phyloP scores from a whole-genome alignment of 257 asterid species.

The Plantago elongata region DNA sequence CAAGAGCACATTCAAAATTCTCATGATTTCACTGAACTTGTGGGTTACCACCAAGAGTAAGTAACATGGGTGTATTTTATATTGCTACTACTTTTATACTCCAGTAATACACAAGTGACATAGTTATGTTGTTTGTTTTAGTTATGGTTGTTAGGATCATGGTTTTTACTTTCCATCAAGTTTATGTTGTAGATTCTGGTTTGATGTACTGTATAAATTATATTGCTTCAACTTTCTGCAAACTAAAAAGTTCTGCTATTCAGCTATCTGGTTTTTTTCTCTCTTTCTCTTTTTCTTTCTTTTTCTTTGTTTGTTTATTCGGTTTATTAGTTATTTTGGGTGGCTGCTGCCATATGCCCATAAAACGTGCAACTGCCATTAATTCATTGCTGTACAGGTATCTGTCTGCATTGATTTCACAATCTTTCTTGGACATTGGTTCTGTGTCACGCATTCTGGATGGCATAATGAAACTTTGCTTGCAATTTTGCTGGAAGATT shows the following conservation, averaged over 20 bases:
- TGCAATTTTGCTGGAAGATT: slow-evolving; percentile 93
- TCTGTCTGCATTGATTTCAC: slow-evolving; percentile 83
- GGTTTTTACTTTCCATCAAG: slow-evolving; percentile 2
- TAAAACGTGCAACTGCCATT: slow-evolving; percentile 12
- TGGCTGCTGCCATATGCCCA: not conserved
- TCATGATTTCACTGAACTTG: slow-evolving; percentile 84
- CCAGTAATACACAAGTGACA: not conserved
- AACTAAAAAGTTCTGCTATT: not conserved
- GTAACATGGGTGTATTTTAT: slow-evolving; percentile 22
- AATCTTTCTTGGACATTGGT: slow-evolving; percentile 96
- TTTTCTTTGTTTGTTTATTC: slow-evolving; percentile 12
- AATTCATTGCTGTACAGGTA: slow-evolving; percentile 48
- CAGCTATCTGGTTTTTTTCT: slow-evolving; percentile 10
- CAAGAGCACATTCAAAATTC: slow-evolving; percentile 91
- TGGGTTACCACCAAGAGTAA: slow-evolving; percentile 96
- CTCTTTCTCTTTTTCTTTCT: not conserved
- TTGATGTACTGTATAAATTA: slow-evolving; percentile 7
- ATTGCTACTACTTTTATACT: slow-evolving; percentile 13
- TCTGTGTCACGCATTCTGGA: slow-evolving; percentile 95
- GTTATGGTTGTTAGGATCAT: slow-evolving; percentile 8
- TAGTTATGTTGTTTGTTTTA: slow-evolving; percentile 3
- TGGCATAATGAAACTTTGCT: slow-evolving; percentile 90
- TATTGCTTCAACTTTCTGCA: not conserved
- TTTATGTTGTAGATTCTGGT: slow-evolving; percentile 8
- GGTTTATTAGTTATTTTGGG: no score